Base-by-base conservation (phyloP, 192 early-diverging fungal species). In the Geranomyces variabilis region DNA sequence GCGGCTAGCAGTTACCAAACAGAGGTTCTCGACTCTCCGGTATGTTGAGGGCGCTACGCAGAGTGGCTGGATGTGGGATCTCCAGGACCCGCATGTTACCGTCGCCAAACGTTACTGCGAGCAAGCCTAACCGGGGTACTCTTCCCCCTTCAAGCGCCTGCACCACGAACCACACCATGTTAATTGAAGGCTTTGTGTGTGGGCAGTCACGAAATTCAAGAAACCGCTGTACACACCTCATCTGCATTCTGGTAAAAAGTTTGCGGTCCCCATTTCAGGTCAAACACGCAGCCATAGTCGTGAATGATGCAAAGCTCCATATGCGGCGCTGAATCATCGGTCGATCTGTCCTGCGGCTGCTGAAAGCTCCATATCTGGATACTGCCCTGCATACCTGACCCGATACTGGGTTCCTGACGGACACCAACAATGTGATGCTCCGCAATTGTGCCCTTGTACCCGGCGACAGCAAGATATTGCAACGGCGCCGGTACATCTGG, bases 51-150 rank as follows among this genome's bases (percentile, higher is more conserved):
- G 21, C 29, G 8, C 17, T 8, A 7, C 58, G 6, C 28, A 60
- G 31, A 28, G 31, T 9, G 17, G 15, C 29, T 30, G 76, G 75
- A 66, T 79, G 81, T 15, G 81, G 81, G 4, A 82, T 58, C 19
- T 77, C 65, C 14, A 82, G 49, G 4, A 82, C 57, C 0, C 78
- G 67, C 65, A 77, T 65, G 34, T 3, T 63, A 6, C 81, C 81
- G 41, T 82, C 81, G 1, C 81, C 81, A 46, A 79, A 82, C 19
- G 70, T 75, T 1, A 66, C 81, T n/a, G 77, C 81, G 34, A 82
- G 67, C 8, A 82, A 45, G 9, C 81, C 81, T 14, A 82, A 60
- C 24, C 78, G 63, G 6, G 73, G 73, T 15, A 77, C 22, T n/a
- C 62, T 34, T 10, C 58, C 64, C 3, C 6, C 26, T n/a, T 26